Evolutionary conservation across 2,329 filamentous ascomycete species (phyloP).

Genomic region (Cytospora mali): DNA sequence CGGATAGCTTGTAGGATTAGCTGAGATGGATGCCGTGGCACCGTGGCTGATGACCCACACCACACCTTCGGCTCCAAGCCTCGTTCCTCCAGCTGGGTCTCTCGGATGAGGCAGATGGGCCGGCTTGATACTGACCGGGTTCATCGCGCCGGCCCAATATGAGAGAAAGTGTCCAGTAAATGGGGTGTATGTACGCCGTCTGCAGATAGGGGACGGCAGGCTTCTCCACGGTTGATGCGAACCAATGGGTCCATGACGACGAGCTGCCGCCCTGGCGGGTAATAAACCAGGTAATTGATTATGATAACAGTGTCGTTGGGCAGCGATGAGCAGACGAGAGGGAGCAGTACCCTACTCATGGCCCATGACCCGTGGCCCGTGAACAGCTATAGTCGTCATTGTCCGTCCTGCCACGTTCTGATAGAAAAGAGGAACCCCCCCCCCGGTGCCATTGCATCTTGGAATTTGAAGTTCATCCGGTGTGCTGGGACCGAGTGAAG

Average conservation of each 20-base stretch:
- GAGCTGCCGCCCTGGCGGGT: conserved; percentile 7
- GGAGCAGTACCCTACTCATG: conserved; percentile 1
- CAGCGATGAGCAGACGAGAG: conserved; percentile 6
- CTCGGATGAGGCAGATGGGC: not conserved
- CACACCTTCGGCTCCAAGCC: not conserved
- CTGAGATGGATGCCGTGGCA: not conserved
- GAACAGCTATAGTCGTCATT: conserved; percentile 5
- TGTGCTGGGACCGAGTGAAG: not conserved
- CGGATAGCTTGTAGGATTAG: not conserved
- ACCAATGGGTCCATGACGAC: conserved; percentile 13
- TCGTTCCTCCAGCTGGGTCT: not conserved
- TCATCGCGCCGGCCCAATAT: not conserved
- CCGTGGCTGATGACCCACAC: not conserved
- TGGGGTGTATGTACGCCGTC: not conserved
- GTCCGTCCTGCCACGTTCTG: not conserved
- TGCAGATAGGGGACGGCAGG: not conserved
- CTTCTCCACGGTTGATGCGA: not conserved
- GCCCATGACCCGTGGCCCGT: conserved; percentile 3
- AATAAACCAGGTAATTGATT: not conserved
- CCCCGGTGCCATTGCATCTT: not conserved
- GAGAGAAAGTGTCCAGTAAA: not conserved
- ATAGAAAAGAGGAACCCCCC: not conserved
- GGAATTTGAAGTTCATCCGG: not conserved
- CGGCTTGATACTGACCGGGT: not conserved
- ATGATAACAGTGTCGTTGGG: conserved; percentile 8